Evolutionary conservation across 305 asterid species (phyloP).

Genomic region (Fraxinus baroniana): DNA sequence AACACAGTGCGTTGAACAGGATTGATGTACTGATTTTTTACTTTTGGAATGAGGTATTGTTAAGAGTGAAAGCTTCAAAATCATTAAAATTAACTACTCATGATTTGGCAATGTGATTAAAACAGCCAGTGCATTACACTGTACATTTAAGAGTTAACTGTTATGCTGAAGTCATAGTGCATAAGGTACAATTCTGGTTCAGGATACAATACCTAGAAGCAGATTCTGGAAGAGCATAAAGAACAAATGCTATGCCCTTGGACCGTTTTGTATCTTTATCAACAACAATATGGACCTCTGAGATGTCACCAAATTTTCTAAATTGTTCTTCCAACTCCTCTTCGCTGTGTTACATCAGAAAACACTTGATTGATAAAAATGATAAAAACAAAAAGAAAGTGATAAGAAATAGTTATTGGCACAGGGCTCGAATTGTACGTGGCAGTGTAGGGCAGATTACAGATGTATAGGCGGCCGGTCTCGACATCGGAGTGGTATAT

Average conservation of each 20-base stretch:
- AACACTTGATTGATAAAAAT: not conserved
- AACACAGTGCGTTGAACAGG: not conserved
- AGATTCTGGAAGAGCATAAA: slow-evolving; percentile 72
- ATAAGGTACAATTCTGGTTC: not conserved
- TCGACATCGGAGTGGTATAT: slow-evolving; percentile 40
- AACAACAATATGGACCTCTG: slow-evolving; percentile 81
- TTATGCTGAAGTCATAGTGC: not conserved
- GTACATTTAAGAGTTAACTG: not conserved
- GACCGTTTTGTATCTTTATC: slow-evolving; percentile 89
- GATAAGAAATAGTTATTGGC: not conserved
- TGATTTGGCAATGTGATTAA: not conserved
- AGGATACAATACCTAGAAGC: slow-evolving; percentile 66
- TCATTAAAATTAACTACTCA: not conserved
- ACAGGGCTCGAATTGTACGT: slow-evolving; percentile 42
- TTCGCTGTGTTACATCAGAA: slow-evolving; percentile 51
- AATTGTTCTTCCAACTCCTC: slow-evolving; percentile 79
- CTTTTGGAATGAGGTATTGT: not conserved
- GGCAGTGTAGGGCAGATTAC: slow-evolving; percentile 82
- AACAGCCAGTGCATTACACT: not conserved
- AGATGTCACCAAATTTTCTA: slow-evolving; percentile 59
- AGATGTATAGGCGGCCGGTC: slow-evolving; percentile 73
- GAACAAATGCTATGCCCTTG: slow-evolving; percentile 80
- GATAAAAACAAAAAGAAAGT: not conserved
- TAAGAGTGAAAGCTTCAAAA: not conserved
- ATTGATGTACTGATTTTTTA: not conserved